Evolutionary conservation across 192 early-diverging fungal genomes (phyloP), one percentile per base, ranked within the genome.

Genomic region (Jimgerdemannia lactiflua): DNA sequence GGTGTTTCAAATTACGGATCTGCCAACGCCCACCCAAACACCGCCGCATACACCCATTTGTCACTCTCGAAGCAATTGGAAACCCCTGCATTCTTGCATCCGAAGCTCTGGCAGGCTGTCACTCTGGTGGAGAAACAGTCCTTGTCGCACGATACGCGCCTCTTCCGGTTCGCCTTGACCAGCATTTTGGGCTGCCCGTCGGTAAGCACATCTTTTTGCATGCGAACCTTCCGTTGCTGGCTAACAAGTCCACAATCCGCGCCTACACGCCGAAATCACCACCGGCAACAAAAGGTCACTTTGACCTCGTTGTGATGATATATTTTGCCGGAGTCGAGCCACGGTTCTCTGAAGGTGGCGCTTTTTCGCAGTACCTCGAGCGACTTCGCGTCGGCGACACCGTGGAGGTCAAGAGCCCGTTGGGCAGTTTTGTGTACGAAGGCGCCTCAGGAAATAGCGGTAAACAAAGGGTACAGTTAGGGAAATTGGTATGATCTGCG

Each of bases 241-340:
- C 86, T 91, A 14, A 88, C 95, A 67, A 91, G 96, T 66, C 92
- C 95, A 4, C 96, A 98, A 80, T 95, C 95, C 63, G 94, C 96
- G 6, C 87, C 90, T 54, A 86, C 86, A 42, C 59, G 73, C 41
- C 81, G 87, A 75, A 82, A 88, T 70, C 29, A 29, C 29, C 29
- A 29, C 29, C 29, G 29, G 29, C 29, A 29, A 84, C 79, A 17
- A 81, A 79, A 44, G 94, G 90, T 8, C 80, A 87, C 76, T 86
- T 97, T 83, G 94, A 96, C 71, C 82, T 97, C 54, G 79, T 97
- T 40, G 80, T 97, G 77, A 96, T 95, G 84, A 75, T 89, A 70
- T 96, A 97, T 78, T 77, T 69, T 63, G 29, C 29, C 77, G 77
- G 3, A 73, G 79, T 9, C 71, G 80, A 84, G 77, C 74, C 29